Conservation (phyloP, 345 rosid species). For the Populus simonii region DNA sequence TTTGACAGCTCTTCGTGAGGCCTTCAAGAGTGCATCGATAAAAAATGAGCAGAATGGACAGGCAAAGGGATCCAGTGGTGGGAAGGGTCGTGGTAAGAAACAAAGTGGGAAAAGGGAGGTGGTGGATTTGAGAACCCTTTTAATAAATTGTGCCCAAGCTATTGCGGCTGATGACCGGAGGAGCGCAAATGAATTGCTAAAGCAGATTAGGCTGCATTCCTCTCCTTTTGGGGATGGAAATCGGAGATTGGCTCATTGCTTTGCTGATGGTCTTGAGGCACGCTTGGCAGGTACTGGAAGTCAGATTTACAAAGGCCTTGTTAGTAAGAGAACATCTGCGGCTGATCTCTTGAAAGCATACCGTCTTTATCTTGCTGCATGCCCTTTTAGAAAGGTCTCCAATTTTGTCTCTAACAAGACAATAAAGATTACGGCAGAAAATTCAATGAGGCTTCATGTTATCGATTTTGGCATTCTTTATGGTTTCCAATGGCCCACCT, state of each 20-base stretch:
- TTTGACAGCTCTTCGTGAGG: conserved; percentile 48
- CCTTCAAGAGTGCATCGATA: conserved; percentile 49
- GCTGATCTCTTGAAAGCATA: conserved; percentile 22
- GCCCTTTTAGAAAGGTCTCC: conserved; percentile 19
- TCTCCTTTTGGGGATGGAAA: conserved; percentile 21
- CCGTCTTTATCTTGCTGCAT: conserved; percentile 15
- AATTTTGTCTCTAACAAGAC: conserved; percentile 17
- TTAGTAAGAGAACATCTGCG: conserved; percentile 15
- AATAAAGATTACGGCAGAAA: background rate
- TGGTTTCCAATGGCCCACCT: conserved; percentile 30
- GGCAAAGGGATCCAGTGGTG: conserved; percentile 9
- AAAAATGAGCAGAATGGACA: conserved; percentile 32
- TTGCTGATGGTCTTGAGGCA: conserved; percentile 32
- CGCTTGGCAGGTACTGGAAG: conserved; percentile 33
- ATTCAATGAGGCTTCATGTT: conserved; percentile 19
- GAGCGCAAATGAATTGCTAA: conserved; percentile 20
- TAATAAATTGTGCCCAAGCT: conserved; percentile 34
- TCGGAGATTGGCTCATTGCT: conserved; percentile 23
- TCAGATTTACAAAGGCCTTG: conserved; percentile 22
- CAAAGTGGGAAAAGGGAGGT: conserved; percentile 13
- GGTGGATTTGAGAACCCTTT: conserved; percentile 27
- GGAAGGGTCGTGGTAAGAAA: conserved; percentile 28
- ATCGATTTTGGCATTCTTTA: conserved; percentile 26
- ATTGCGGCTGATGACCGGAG: conserved; percentile 20
- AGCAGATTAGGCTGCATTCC: conserved; percentile 19